These are phyloP conservation scores for Medicago arabica DNA, from an alignment of 306 rosid genomes.

Conservation along the genomic window DNA sequence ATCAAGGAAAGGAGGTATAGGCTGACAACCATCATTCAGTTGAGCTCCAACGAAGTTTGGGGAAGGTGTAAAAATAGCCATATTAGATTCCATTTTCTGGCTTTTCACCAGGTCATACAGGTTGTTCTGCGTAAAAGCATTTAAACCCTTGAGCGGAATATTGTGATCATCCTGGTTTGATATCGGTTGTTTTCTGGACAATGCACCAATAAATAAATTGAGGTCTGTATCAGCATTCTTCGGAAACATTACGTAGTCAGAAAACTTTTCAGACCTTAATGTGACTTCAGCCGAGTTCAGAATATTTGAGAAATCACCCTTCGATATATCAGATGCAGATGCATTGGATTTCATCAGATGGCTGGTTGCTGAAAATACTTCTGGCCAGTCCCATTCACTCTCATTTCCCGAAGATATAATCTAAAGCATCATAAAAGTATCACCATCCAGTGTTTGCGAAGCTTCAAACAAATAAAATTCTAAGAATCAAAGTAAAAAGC, in stretches of 20 bases:
- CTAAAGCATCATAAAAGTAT: constrained; percentile 84
- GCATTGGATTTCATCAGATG: constrained; percentile 54
- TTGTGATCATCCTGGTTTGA: constrained; percentile 43
- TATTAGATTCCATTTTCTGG: constrained; percentile 42
- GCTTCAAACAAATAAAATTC: constrained; percentile 56
- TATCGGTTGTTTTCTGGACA: constrained; percentile 49
- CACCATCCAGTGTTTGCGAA: constrained; percentile 73
- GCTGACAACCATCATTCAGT: constrained; percentile 44
- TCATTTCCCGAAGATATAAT: constrained; percentile 73
- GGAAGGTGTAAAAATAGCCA: constrained; percentile 35
- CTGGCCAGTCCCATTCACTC: constrained; percentile 87
- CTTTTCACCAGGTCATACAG: constrained; percentile 34
- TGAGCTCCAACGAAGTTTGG: constrained; percentile 49
- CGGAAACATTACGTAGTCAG: constrained; percentile 47
- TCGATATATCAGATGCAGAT: constrained; percentile 49
- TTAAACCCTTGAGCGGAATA: constrained; percentile 46
- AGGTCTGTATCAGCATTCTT: constrained; percentile 44
- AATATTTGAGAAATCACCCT: constrained; percentile 47
- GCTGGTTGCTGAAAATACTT: constrained; percentile 61
- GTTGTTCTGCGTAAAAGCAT: constrained; percentile 48
- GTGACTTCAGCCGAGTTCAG: constrained; percentile 48
- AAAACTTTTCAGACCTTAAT: constrained; percentile 53
- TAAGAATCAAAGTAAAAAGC: background rate
- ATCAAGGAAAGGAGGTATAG: constrained; percentile 46
- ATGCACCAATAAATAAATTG: constrained; percentile 48